Evolutionary conservation across 805 yeast species (phyloP).

Genomic region (Ogataea naganishii): DNA sequence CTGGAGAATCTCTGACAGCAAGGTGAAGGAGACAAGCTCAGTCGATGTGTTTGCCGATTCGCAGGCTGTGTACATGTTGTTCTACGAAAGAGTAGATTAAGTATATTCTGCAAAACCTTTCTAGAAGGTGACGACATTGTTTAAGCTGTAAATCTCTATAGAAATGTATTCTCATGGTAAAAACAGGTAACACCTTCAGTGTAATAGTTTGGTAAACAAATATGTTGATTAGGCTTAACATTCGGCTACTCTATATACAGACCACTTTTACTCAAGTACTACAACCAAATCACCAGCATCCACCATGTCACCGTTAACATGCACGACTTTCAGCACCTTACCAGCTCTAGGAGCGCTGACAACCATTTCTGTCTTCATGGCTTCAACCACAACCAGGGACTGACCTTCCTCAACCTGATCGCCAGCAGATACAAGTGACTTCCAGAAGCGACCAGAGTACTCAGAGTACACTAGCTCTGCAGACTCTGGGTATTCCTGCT

Average conservation of each 20-base stretch:
- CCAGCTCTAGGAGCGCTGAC: conserved; percentile 67
- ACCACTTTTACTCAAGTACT: conserved; percentile 44
- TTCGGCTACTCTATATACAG: no score
- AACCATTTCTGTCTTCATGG: conserved; percentile 97
- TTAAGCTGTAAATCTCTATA: not conserved
- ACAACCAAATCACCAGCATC: conserved; percentile 95
- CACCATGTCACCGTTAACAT: conserved; percentile 89
- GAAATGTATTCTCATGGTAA: conserved; percentile 6
- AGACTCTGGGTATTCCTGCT: conserved; percentile 59
- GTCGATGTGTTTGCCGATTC: conserved; percentile 58
- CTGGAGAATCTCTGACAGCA: conserved; percentile 83
- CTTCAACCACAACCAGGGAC: conserved; percentile 84
- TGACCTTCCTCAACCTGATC: conserved; percentile 67
- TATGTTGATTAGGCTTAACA: conserved; percentile 1
- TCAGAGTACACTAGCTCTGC: conserved; percentile 88
- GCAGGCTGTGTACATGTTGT: conserved; percentile 76
- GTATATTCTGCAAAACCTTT: not conserved
- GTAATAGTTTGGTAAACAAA: not conserved
- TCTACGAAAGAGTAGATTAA: conserved; percentile 55
- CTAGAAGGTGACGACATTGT: not conserved
- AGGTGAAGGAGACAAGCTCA: conserved; percentile 50
- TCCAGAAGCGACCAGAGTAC: conserved; percentile 97
- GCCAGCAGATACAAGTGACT: conserved; percentile 73
- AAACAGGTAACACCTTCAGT: no score
- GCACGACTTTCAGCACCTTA: conserved; percentile 63